Evolutionary conservation across 345 rosid species (phyloP).

Genomic region (Hibiscus trionum): DNA sequence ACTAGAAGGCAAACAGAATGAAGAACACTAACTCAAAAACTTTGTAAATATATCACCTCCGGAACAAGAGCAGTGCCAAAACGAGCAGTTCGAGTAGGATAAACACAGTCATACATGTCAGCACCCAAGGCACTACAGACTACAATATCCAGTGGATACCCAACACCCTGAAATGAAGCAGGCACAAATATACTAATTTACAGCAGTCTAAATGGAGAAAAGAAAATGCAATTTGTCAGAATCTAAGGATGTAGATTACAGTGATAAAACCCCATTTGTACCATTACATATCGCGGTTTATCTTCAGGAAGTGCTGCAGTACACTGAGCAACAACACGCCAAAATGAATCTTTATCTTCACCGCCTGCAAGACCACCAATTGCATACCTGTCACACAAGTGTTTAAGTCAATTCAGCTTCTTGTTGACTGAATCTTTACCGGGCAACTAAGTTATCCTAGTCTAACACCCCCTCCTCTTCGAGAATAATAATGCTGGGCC

Average conservation of each 20-base stretch:
- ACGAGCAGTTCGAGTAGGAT: conserved; percentile 80
- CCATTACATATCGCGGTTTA: conserved; percentile 85
- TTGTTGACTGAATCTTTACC: not conserved
- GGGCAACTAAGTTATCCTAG: not conserved
- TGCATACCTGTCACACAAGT: conserved; percentile 63
- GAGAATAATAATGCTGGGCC: not conserved
- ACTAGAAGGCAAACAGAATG: not conserved
- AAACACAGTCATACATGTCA: conserved; percentile 79
- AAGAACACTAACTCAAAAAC: conserved; percentile 1
- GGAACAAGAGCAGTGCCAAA: conserved; percentile 79
- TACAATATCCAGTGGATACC: conserved; percentile 61
- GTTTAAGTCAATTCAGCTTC: conserved; percentile 19
- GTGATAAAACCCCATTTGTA: conserved; percentile 14
- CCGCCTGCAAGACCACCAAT: conserved; percentile 91
- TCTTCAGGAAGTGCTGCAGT: conserved; percentile 68
- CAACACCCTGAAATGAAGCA: conserved; percentile 55
- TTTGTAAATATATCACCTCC: conserved; percentile 39
- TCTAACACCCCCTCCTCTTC: not conserved
- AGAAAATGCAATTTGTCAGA: not conserved
- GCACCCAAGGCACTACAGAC: conserved; percentile 87
- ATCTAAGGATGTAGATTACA: not conserved
- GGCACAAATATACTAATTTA: not conserved
- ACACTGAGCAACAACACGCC: conserved; percentile 84
- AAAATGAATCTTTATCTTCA: conserved; percentile 83
- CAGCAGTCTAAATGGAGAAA: not conserved